These are phyloP conservation scores for Calonectria honghensis DNA, from an alignment of 2,329 filamentous ascomycete species.

Conservation along the genomic window DNA sequence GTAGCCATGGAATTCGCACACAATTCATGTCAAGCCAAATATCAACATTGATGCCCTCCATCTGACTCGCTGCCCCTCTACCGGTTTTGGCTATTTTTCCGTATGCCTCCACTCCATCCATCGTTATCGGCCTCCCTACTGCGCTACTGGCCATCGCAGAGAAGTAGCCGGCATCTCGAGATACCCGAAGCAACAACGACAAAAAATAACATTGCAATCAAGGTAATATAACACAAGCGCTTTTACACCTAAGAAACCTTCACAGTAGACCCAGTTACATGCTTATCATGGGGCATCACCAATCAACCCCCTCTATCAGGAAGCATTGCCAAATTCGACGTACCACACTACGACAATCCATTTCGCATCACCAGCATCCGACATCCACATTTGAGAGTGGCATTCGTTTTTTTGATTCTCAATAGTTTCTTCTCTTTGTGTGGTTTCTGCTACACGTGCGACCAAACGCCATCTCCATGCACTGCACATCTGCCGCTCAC, in stretches of 20 bases:
- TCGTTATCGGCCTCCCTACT: background rate
- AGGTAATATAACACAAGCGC: background rate
- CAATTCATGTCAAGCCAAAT: background rate
- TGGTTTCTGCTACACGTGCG: slow-evolving; percentile 55
- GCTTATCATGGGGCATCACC: background rate
- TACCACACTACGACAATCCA: slow-evolving; percentile 5
- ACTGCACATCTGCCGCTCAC: slow-evolving; percentile 47
- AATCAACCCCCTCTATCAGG: background rate
- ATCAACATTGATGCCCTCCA: background rate
- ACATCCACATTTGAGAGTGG: slow-evolving; percentile 43
- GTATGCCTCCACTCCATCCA: background rate
- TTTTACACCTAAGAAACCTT: background rate
- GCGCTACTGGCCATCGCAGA: background rate
- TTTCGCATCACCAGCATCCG: slow-evolving; percentile 26
- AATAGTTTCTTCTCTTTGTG: slow-evolving; percentile 50
- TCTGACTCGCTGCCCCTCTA: background rate
- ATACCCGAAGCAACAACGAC: background rate
- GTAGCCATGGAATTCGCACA: background rate
- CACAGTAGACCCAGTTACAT: background rate
- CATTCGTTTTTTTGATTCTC: slow-evolving; percentile 55
- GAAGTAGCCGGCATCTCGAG: background rate
- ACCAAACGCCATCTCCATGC: slow-evolving; percentile 50
- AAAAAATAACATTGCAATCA: background rate
- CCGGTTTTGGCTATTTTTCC: background rate
- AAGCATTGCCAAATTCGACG: slow-evolving; percentile 22